Conservation (phyloP, 148 eudicot species). For the Rhododendron simsii region DNA sequence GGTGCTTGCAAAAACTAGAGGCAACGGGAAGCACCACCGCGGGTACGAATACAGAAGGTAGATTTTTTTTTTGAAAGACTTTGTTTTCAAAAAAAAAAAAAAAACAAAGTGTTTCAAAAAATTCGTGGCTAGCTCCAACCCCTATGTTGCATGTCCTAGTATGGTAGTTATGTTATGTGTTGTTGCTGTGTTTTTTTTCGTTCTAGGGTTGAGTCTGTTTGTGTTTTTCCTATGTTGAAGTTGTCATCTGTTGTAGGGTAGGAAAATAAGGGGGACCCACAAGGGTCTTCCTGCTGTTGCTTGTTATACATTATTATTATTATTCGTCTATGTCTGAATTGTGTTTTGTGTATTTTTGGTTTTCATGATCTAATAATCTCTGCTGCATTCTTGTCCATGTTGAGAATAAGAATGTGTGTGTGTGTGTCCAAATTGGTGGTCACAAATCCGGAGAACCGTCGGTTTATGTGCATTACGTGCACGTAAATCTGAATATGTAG, state of each 20-base stretch:
- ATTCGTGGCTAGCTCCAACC: not conserved
- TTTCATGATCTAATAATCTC: not conserved
- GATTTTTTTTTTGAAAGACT: not conserved
- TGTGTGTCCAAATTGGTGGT: not conserved
- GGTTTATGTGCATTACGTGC: not conserved
- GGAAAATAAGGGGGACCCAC: not conserved
- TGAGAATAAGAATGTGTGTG: not conserved
- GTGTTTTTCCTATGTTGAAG: not conserved
- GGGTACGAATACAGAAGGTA: not conserved
- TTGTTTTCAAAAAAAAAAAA: not conserved
- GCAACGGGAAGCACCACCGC: not conserved
- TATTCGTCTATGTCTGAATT: not conserved
- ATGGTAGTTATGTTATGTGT: not conserved
- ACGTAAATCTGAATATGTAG: not conserved
- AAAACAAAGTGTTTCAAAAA: not conserved
- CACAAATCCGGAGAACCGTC: not conserved
- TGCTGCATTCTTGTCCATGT: not conserved
- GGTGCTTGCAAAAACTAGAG: slow-evolving; percentile 21
- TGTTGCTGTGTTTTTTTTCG: not conserved
- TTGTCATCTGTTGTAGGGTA: not conserved
- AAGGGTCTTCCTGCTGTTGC: not conserved
- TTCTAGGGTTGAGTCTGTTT: not conserved
- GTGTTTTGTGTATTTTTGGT: not conserved
- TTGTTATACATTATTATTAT: not conserved
- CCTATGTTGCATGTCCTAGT: not conserved